These are phyloP conservation scores for Wickerhamiella occidentalis DNA, from an alignment of 805 yeast species.

Conservation along the genomic window DNA sequence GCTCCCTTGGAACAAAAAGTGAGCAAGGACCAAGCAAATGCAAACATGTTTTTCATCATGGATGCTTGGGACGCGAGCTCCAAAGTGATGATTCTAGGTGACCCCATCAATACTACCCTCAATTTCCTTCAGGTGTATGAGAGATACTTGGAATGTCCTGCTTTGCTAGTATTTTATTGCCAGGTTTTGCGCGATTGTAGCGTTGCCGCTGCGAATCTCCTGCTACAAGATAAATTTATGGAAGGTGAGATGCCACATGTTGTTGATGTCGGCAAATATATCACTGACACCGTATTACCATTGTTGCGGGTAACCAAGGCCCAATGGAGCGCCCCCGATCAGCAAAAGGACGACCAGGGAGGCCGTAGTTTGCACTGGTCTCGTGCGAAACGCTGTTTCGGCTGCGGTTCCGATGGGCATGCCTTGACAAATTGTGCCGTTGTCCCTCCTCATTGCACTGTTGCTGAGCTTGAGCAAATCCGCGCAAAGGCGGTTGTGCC, in stretches of 20 bases:
- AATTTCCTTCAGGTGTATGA: constrained; percentile 8
- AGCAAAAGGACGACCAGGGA: background rate
- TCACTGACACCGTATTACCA: constrained; percentile 7
- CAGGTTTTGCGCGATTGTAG: constrained; percentile 10
- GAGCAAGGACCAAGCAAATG: constrained; percentile 6
- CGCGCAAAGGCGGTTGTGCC: constrained; percentile 8
- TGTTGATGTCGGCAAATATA: constrained; percentile 7
- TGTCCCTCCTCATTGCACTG: constrained; percentile 9
- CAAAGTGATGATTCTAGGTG: constrained; percentile 7
- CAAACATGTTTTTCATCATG: constrained; percentile 11
- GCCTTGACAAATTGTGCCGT: constrained; percentile 5
- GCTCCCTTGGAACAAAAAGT: constrained; percentile 4
- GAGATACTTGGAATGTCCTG: constrained; percentile 9
- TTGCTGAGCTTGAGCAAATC: constrained; percentile 2
- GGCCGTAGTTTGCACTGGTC: constrained; percentile 12
- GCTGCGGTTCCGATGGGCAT: constrained; percentile 9
- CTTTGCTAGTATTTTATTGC: constrained; percentile 5
- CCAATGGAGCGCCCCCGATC: constrained; percentile 6
- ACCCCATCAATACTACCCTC: constrained; percentile 10
- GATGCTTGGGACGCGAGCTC: constrained; percentile 11
- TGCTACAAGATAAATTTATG: constrained; percentile 11
- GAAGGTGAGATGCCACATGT: constrained; percentile 10
- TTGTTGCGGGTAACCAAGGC: constrained; percentile 6
- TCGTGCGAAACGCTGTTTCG: constrained; percentile 11
- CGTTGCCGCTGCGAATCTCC: constrained; percentile 10